Percentiles rank a stretch among this genome's conserved stretches.
phyloP scores from a whole-genome alignment of 768 basidiomycete species.

The Pleurotus salmoneostramineus region DNA sequence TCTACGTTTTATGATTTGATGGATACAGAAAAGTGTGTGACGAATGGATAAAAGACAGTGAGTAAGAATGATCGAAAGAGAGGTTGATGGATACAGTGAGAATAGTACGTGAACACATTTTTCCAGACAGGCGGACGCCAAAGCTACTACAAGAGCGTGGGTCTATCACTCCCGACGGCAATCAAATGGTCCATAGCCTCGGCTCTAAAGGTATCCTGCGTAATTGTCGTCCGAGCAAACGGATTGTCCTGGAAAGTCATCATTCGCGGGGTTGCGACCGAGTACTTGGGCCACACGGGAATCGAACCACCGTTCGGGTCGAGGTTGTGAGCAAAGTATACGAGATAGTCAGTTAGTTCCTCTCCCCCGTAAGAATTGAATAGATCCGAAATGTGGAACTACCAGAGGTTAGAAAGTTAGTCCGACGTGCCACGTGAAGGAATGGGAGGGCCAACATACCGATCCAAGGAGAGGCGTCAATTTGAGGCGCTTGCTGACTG shows the following conservation, averaged over 20 bases:
- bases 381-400: slow-evolving; percentile 31
- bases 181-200: slow-evolving; percentile 22
- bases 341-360: slow-evolving; percentile 29
- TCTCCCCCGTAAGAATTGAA: slow-evolving; percentile 19
- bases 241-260: not conserved
- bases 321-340: slow-evolving; percentile 28
- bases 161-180: not conserved
- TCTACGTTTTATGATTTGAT: too few relatives aligned
- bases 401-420: slow-evolving; percentile 13
- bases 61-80: too few relatives aligned
- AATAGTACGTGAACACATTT: too few relatives aligned
- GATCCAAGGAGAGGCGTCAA: slow-evolving; percentile 25
- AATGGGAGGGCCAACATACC: slow-evolving; percentile 15
- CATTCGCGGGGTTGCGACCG: not conserved
- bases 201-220: slow-evolving; percentile 26
- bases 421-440: slow-evolving; percentile 10
- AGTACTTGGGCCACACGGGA: slow-evolving; percentile 25
- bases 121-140: too few relatives aligned
- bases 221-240: slow-evolving; percentile 10
- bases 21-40: too few relatives aligned
- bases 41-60: too few relatives aligned
- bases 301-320: slow-evolving; percentile 27
- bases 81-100: too few relatives aligned
- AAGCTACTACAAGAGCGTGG: not conserved
- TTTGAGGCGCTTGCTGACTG: slow-evolving; percentile 31